Conservation (phyloP, 805 yeast genomes). For the Henningerozyma blattae region DNA sequence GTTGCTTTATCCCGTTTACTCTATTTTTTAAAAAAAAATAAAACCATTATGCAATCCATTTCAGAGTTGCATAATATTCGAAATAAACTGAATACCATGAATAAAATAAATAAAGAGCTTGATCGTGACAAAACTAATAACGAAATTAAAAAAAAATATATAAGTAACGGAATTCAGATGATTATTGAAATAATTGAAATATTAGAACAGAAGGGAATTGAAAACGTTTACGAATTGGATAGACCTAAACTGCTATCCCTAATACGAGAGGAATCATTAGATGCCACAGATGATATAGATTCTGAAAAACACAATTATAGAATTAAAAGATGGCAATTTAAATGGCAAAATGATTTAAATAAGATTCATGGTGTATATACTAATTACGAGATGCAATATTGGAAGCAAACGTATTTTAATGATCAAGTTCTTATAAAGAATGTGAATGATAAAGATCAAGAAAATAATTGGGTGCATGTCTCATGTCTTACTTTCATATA, state of each 20-base stretch:
- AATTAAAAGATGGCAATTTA: slow-evolving; percentile 29
- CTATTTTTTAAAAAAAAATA: slow-evolving; percentile 32
- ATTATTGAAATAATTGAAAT: slow-evolving; percentile 35
- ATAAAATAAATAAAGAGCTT: too few species aligned
- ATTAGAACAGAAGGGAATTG: slow-evolving; percentile 29
- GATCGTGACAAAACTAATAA: too few species aligned
- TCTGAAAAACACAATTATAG: too few species aligned
- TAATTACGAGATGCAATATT: slow-evolving; percentile 40
- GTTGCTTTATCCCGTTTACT: slow-evolving; percentile 24
- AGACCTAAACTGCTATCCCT: slow-evolving; percentile 29
- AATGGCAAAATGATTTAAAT: slow-evolving; percentile 27
- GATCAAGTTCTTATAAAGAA: slow-evolving; percentile 31
- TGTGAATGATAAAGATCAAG: slow-evolving; percentile 14
- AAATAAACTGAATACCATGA: slow-evolving; percentile 6
- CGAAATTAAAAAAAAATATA: slow-evolving; percentile 5
- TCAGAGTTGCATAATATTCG: slow-evolving; percentile 25
- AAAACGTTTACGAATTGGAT: slow-evolving; percentile 31
- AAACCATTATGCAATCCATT: slow-evolving; percentile 37
- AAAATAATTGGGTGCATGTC: slow-evolving; percentile 17
- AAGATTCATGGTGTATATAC: slow-evolving; percentile 38
- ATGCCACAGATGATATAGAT: slow-evolving; percentile 10
- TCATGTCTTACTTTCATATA: slow-evolving; percentile 16
- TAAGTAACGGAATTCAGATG: slow-evolving; percentile 20
- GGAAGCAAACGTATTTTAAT: slow-evolving; percentile 39
- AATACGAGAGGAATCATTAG: slow-evolving; percentile 17